These are phyloP conservation scores for Agrocybe chaxingu DNA, from an alignment of 768 basidiomycete genomes.

Conservation along the genomic window DNA sequence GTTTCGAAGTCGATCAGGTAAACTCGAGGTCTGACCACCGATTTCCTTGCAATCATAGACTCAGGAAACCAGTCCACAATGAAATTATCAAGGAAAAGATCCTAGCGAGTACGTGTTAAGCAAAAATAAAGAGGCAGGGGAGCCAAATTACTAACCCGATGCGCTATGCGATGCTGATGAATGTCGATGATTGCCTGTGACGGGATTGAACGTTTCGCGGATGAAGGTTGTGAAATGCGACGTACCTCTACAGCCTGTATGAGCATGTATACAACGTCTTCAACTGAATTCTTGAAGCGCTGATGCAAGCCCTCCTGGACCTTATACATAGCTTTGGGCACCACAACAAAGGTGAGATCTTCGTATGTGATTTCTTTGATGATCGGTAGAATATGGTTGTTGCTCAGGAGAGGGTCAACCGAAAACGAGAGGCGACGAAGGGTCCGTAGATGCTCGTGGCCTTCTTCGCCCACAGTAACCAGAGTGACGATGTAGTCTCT, in stretches of 20 bases:
- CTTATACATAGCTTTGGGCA: neutral
- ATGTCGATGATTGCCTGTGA: constrained; percentile 5
- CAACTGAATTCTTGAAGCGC: constrained; percentile 1
- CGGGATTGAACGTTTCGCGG: neutral
- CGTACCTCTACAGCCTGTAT: constrained; percentile 10
- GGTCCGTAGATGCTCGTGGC: constrained; percentile 3
- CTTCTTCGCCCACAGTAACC: constrained; percentile 1
- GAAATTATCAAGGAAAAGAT: constrained; percentile 8
- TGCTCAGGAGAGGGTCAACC: neutral
- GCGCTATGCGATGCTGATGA: constrained; percentile 3
- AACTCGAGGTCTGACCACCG: constrained; percentile 2
- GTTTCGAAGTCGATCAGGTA: constrained; percentile 12
- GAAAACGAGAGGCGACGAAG: neutral
- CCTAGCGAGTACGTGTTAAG: neutral
- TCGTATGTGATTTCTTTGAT: constrained; percentile 6
- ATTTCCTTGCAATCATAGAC: neutral
- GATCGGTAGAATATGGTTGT: constrained; percentile 9
- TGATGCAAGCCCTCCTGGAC: neutral
- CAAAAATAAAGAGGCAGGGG: neutral
- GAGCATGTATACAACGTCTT: constrained; percentile 7
- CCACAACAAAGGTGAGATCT: constrained; percentile 8
- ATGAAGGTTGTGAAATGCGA: neutral
- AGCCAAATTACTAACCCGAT: neutral
- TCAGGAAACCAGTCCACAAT: constrained; percentile 7
- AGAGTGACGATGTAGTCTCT: neutral